These are phyloP conservation scores for Penicillium cataractarum DNA, from an alignment of 495 filamentous ascomycete genomes.

Conservation along the genomic window DNA sequence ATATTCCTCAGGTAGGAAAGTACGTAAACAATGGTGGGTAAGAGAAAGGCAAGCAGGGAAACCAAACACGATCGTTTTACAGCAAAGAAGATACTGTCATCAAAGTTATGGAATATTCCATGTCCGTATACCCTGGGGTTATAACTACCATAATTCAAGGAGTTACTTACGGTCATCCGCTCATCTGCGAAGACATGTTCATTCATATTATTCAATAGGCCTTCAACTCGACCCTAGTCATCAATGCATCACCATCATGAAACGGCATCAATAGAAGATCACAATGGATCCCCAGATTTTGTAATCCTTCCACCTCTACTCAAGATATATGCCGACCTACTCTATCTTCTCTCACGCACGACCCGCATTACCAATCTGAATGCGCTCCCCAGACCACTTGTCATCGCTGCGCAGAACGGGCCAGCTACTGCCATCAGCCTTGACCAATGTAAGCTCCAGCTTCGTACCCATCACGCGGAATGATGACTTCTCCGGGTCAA, in stretches of 20 bases:
- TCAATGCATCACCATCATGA: conserved; percentile 16
- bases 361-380: conserved; percentile 81
- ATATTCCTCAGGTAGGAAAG: not conserved
- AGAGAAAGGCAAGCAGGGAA: not conserved
- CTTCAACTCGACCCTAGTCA: conserved; percentile 9
- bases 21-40: not conserved
- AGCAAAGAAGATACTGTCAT: not conserved
- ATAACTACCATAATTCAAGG: no score
- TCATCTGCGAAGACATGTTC: not conserved
- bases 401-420: conserved; percentile 88
- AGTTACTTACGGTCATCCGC: not conserved
- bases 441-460: conserved; percentile 81
- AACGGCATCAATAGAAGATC: not conserved
- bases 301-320: conserved; percentile 2
- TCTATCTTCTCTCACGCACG: conserved; percentile 50
- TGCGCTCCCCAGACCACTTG: conserved; percentile 72
- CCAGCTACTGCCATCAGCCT: conserved; percentile 84
- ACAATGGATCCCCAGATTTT: not conserved
- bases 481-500: conserved; percentile 71
- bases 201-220: not conserved
- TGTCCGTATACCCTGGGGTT: no score
- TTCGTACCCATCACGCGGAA: conserved; percentile 95
- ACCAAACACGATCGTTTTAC: not conserved
- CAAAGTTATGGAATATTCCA: not conserved
- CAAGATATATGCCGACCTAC: conserved; percentile 1